phyloP scores from a whole-genome alignment of 306 rosid genomes.

The Rosa lucieae region DNA sequence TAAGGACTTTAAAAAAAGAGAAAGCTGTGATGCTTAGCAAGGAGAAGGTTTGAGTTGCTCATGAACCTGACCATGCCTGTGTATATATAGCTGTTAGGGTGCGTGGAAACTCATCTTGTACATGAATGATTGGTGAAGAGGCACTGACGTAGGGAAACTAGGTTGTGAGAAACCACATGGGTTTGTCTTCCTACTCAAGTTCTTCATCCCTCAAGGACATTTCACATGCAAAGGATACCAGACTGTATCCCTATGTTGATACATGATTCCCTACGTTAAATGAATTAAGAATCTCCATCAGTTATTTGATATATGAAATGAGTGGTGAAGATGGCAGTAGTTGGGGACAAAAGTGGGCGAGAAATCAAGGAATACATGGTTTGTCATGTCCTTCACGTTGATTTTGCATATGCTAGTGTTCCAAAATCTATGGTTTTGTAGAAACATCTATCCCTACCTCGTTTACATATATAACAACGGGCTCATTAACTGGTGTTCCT shows the following conservation, averaged over 20 bases:
- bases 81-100: background rate
- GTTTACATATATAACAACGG: background rate
- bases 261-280: background rate
- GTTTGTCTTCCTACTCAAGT: background rate
- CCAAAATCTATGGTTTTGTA: background rate
- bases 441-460: background rate
- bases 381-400: no score
- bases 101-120: background rate
- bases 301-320: background rate
- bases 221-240: background rate
- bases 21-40: background rate
- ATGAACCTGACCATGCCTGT: background rate
- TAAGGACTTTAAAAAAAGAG: background rate
- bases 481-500: background rate
- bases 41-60: background rate
- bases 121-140: background rate
- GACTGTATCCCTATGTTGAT: background rate
- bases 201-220: background rate
- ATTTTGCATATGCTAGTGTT: background rate
- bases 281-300: background rate
- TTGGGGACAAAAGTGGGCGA: background rate
- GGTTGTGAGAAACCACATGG: slow-evolving; percentile 1
- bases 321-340: background rate
- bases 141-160: background rate
- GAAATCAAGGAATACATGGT: background rate